These are phyloP conservation scores for Xylaria sp. DNA, from an alignment of 2,329 filamentous ascomycete species.

Conservation along the genomic window DNA sequence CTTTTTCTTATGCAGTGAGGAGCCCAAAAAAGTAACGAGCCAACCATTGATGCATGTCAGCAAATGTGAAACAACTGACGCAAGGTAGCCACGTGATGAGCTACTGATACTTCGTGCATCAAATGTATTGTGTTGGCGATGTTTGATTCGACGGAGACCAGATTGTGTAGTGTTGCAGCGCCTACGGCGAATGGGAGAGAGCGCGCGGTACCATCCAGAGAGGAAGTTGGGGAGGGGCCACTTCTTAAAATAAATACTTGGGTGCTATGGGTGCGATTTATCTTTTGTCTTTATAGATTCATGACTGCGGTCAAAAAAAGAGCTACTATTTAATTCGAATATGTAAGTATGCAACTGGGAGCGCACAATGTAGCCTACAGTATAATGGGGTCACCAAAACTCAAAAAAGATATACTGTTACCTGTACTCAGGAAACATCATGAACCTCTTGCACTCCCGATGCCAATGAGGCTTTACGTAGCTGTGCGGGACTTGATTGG, in stretches of 20 bases:
- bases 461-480: neutral
- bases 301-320: neutral
- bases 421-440: neutral
- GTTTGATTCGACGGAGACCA: conserved; percentile 30
- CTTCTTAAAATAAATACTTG: conserved; percentile 22
- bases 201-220: conserved; percentile 4
- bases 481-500: neutral
- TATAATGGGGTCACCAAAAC: neutral
- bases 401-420: neutral
- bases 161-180: conserved; percentile 25
- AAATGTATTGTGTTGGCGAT: conserved; percentile 33
- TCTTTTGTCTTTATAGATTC: neutral
- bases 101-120: conserved; percentile 41
- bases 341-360: neutral
- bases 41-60: conserved; percentile 45
- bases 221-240: neutral
- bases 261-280: neutral
- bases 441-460: neutral
- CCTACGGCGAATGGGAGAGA: conserved; percentile 18
- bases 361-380: neutral
- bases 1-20: conserved; percentile 30
- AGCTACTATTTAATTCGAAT: neutral
- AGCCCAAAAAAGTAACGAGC: conserved; percentile 27
- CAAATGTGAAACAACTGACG: conserved; percentile 46
- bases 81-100: conserved; percentile 44